These are phyloP conservation scores for Rhodocollybia butyracea DNA, from an alignment of 768 basidiomycete species.

Conservation along the genomic window DNA sequence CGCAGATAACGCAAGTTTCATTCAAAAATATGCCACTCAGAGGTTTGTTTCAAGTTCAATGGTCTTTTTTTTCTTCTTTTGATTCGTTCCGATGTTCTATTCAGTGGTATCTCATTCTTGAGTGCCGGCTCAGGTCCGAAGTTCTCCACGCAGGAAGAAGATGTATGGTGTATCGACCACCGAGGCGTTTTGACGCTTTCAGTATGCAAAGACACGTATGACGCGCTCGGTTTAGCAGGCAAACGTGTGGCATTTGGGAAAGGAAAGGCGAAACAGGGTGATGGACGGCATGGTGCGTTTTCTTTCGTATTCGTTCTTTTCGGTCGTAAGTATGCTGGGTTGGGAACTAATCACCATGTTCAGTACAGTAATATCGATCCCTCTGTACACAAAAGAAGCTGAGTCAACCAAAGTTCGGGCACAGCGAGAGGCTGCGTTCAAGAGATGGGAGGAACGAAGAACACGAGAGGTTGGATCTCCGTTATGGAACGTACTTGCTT, in stretches of 20 bases:
- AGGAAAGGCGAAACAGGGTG: conserved; percentile 30
- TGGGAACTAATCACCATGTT: conserved; percentile 1
- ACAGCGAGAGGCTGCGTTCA: conserved; percentile 38
- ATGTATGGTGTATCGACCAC: conserved; percentile 69
- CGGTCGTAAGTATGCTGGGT: background rate
- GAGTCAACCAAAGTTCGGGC: conserved; percentile 32
- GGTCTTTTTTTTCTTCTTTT: background rate
- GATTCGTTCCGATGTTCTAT: background rate
- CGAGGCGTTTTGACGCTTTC: conserved; percentile 58
- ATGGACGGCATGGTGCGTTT: conserved; percentile 46
- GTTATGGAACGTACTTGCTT: conserved; percentile 47
- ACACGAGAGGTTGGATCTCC: conserved; percentile 14
- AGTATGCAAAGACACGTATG: conserved; percentile 55
- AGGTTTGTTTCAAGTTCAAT: conserved; percentile 21
- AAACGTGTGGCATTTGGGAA: conserved; percentile 42
- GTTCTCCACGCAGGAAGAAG: conserved; percentile 31
- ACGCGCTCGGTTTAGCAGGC: conserved; percentile 59
- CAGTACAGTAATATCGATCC: conserved; percentile 44
- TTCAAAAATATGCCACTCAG: conserved; percentile 17
- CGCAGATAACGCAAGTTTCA: conserved; percentile 30
- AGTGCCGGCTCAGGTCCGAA: conserved; percentile 22
- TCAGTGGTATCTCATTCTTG: conserved; percentile 37
- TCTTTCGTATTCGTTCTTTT: background rate
- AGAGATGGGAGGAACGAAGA: conserved; percentile 48
- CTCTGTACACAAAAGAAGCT: conserved; percentile 34